Base-by-base conservation (phyloP, 2,329 filamentous ascomycete species). In the Fonsecaea erecta region DNA sequence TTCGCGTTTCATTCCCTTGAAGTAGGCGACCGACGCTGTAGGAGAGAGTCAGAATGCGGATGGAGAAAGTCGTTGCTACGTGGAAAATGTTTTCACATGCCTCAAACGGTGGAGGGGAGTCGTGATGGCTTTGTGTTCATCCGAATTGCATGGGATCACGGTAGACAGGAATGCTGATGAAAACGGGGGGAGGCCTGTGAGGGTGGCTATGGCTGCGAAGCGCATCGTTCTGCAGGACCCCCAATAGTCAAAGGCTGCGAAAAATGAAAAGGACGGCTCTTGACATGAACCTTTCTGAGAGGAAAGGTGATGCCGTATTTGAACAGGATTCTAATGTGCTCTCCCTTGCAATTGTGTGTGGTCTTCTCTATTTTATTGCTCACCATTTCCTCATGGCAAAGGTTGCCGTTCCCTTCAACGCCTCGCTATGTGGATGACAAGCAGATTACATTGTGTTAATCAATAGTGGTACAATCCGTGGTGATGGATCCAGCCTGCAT, bases 1-100 rank as follows among this genome's bases (percentile, higher is more conserved):
- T 86, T 99, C 95, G 84, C 93, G 95, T 90, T 99, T 99, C 91
- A 99, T 99, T 88, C 95, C 95, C 83, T 91, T 99, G 83, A 99
- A 99, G 88, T 98, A 97, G 46, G 62, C 14, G 34, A 30, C 21
- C 5, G 6, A 48, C 21, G 18, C 9, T 11, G n/a, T 16, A n/a
- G 18, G 18, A 34, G 60, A 16, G 58, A 18, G 34, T 12, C 14
- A 18, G 46, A 48, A 30, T 30, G 28, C 3, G 8, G 16, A 37
- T 61, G 52, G 18, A 11, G n/a, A 21, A 21, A 21, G 40, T 8
- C 40, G n/a, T 46, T 18, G 40, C 40, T 46, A 21, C 40, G 16
- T 21, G 40, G 40, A 11, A 21, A 6, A 48, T 48, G 9, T 48
- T 48, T 48, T 48, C 21, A 5, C 18, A 48, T 18, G 43, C 8